phyloP scores from a whole-genome alignment of 148 eudicot genomes.

The Silene conica region DNA sequence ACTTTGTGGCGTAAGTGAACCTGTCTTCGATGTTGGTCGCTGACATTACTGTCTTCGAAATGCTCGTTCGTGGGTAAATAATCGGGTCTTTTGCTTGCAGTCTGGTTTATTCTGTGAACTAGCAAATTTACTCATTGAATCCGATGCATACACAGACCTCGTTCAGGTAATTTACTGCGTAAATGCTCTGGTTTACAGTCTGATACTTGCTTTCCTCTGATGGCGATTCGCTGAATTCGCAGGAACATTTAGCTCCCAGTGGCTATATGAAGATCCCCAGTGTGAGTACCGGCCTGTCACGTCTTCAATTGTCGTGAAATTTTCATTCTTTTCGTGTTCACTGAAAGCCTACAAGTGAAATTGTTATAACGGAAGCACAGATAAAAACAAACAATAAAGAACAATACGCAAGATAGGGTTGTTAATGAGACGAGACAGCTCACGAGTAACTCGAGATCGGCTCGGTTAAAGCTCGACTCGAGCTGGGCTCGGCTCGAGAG shows the following conservation, averaged over 20 bases:
- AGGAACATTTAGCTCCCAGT: slow-evolving; percentile 95
- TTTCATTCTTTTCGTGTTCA: too few relatives aligned
- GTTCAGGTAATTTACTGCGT: slow-evolving; percentile 45
- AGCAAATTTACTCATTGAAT: slow-evolving; percentile 60
- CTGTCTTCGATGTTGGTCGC: background rate
- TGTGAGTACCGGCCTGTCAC: slow-evolving; percentile 49
- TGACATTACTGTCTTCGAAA: too few relatives aligned
- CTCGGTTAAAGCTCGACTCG: too few relatives aligned
- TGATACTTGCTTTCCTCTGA: background rate
- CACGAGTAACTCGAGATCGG: too few relatives aligned
- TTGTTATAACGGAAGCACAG: too few relatives aligned
- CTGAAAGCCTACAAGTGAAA: too few relatives aligned
- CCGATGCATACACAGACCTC: slow-evolving; percentile 68
- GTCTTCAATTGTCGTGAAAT: too few relatives aligned
- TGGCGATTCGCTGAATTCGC: slow-evolving; percentile 24
- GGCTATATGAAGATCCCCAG: slow-evolving; percentile 92
- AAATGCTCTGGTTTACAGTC: background rate
- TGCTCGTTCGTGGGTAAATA: background rate
- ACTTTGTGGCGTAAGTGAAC: slow-evolving; percentile 80
- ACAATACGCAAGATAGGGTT: too few relatives aligned
- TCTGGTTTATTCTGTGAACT: slow-evolving; percentile 58
- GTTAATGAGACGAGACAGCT: too few relatives aligned
- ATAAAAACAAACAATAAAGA: too few relatives aligned
- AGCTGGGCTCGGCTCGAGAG: too few relatives aligned
- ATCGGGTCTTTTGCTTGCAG: slow-evolving; percentile 38